Evolutionary conservation across 257 asterid genomes (phyloP).

Genomic region (Nicotiana benthamiana): DNA sequence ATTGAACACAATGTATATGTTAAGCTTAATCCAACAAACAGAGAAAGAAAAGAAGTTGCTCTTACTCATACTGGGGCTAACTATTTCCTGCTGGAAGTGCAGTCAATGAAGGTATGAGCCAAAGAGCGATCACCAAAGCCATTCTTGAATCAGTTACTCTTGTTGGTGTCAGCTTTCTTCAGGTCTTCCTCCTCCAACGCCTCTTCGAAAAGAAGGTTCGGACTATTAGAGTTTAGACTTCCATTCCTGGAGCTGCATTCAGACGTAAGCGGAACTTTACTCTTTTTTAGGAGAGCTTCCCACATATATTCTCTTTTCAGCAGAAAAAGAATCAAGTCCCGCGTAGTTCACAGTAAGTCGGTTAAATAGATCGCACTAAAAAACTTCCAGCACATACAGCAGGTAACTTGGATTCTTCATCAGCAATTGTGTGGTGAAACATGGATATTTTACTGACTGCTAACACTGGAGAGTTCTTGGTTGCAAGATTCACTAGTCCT

Average conservation of each 20-base stretch:
- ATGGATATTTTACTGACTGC: not conserved
- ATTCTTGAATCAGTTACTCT: constrained; percentile 58
- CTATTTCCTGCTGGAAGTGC: constrained; percentile 11
- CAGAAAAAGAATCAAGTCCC: not conserved
- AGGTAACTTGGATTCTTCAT: not conserved
- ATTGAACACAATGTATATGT: too few species aligned
- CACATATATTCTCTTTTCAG: not conserved
- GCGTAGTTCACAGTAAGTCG: not conserved
- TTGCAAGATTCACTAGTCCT: not conserved
- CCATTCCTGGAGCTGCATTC: not conserved
- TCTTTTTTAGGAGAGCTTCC: not conserved
- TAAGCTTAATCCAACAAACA: not conserved
- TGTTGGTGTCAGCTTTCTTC: constrained; percentile 47
- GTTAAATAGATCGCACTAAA: not conserved
- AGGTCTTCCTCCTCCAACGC: constrained; percentile 56
- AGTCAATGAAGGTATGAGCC: constrained; percentile 65
- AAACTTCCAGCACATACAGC: not conserved
- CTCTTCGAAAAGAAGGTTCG: constrained; percentile 61
- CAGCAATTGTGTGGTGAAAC: not conserved
- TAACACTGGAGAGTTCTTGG: constrained; percentile 7
- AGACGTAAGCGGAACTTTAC: not conserved
- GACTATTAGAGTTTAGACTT: constrained; percentile 52
- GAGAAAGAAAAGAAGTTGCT: not conserved
- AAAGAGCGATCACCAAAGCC: constrained; percentile 63
- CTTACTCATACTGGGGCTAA: not conserved